Evolutionary conservation across 2,329 filamentous ascomycete genomes (phyloP), one percentile per base, ranked within the genome.

Genomic region (Xylaria sp.): DNA sequence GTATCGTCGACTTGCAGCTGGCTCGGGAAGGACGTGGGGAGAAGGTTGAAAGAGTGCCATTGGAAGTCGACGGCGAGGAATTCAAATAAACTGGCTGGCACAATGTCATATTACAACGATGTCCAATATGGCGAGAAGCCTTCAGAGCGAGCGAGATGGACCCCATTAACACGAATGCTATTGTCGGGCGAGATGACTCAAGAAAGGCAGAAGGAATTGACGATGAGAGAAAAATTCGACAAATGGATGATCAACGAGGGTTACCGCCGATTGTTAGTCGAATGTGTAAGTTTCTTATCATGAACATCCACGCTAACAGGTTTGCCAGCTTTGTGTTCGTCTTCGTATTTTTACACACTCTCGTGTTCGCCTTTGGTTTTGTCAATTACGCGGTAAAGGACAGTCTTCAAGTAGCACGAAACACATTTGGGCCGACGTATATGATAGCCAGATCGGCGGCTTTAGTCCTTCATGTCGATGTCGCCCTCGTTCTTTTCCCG

Each of bases 231-330:
- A 79, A 91, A 88, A 78, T 91, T 95, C 77, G 91, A 94, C 79
- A 85, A 90, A 73, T 96, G 93, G 93, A 94, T 96, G 92, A 91
- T 95, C 70, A 95, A 95, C 78, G 93, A 95, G 79, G 93, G 93
- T 69, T 94, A 93, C 79, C 87, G 92, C 78, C 86, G 92, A 88
- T 86, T 95, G 89, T 93, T 85, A 66, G 91, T 87, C 64, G 8
- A 12, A 32, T 21, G 12, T 23, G 71, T 72, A 57, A 71, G 67
- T 73, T 73, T 21, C 44, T 42, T 25, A 16, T 27, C 25, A 16
- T 66, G 27, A 58, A 69, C 44, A 69, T n/a, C 12, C 48, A 5
- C 67, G 65, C 74, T 78, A 69, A 78, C 70, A 2, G 10, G 2
- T n/a, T 0, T 48, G 10, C 12, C 74, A 93, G 91, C 75, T 93